Evolutionary conservation across 2,329 filamentous ascomycete genomes (phyloP).

Genomic region (Cryphonectria naterciae): DNA sequence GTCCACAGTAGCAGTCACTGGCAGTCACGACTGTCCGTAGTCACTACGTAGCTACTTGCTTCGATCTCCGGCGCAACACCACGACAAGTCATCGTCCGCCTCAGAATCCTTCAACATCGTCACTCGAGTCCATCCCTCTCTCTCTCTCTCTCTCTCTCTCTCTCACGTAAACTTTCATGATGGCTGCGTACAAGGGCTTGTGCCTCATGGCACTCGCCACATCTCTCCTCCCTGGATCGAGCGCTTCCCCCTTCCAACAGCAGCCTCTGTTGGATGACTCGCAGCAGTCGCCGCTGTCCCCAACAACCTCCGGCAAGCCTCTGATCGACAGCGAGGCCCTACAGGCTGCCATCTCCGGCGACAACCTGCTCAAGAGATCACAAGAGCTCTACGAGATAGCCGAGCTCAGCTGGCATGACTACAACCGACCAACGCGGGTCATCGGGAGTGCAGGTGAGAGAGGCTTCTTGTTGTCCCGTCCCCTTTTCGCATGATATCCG

Average conservation of each 20-base stretch:
- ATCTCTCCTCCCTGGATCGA: conserved; percentile 5
- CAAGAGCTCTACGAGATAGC: conserved; percentile 67
- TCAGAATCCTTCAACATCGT: not conserved
- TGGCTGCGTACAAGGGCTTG: conserved; percentile 7
- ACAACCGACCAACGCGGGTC: conserved; percentile 70
- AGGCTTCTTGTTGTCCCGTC: conserved; percentile 9
- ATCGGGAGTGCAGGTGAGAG: conserved; percentile 65
- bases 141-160: too few species aligned
- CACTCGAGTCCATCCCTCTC: too few species aligned
- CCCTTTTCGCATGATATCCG: too few species aligned
- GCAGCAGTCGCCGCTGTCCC: conserved; percentile 11
- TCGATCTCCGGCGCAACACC: not conserved
- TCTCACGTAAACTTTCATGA: not conserved
- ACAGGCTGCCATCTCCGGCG: conserved; percentile 58
- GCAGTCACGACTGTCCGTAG: not conserved
- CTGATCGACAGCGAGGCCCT: conserved; percentile 59
- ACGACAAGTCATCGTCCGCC: not conserved
- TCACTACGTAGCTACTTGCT: not conserved
- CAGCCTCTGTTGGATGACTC: conserved; percentile 19
- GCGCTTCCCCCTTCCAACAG: conserved; percentile 19
- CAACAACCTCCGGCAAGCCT: conserved; percentile 38
- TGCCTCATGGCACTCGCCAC: not conserved
- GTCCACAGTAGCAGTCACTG: not conserved
- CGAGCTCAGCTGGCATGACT: conserved; percentile 60
- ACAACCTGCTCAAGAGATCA: conserved; percentile 62